Evolutionary conservation across 2,329 filamentous ascomycete genomes (phyloP).

Genomic region (Hymenoscyphus fructigenus): DNA sequence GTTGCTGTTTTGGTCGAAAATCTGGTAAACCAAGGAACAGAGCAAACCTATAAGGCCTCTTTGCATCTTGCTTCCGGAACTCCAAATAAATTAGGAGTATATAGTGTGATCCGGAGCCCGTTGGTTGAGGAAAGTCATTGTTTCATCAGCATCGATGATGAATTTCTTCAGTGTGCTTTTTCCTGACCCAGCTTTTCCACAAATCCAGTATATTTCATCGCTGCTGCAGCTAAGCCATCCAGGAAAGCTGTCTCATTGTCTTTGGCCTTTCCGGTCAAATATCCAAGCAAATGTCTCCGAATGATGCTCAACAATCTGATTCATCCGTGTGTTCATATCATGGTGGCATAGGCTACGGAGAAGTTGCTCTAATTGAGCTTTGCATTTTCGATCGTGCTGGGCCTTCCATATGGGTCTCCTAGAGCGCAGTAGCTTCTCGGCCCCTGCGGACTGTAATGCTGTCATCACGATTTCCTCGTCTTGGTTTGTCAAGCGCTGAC

Average conservation of each 20-base stretch:
- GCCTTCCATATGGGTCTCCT: neutral
- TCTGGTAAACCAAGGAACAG: neutral
- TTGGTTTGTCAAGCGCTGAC: neutral
- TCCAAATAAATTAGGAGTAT: neutral
- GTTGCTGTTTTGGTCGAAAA: neutral
- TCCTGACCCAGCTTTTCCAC: constrained; percentile 22
- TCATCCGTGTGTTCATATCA: neutral
- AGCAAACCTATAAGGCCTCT: neutral
- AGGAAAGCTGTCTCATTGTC: neutral
- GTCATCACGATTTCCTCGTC: neutral
- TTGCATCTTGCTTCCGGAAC: neutral
- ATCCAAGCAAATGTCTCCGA: neutral
- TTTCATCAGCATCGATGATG: constrained; percentile 11
- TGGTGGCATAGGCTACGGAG: neutral
- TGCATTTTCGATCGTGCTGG: neutral
- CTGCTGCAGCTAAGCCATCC: constrained; percentile 8
- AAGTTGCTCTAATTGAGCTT: neutral
- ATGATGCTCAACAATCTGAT: neutral
- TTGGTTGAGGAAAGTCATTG: constrained; percentile 20
- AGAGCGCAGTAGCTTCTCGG: neutral
- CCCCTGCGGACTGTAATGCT: neutral
- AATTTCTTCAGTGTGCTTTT: constrained; percentile 28
- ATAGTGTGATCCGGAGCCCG: constrained; percentile 24
- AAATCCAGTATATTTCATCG: constrained; percentile 23
- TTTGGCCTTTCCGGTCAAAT: neutral